A percentile compares a stretch with the other conserved stretches of the same genome.
Conservation (phyloP, 805 yeast genomes). For the Peterozyma xylosa region DNA sequence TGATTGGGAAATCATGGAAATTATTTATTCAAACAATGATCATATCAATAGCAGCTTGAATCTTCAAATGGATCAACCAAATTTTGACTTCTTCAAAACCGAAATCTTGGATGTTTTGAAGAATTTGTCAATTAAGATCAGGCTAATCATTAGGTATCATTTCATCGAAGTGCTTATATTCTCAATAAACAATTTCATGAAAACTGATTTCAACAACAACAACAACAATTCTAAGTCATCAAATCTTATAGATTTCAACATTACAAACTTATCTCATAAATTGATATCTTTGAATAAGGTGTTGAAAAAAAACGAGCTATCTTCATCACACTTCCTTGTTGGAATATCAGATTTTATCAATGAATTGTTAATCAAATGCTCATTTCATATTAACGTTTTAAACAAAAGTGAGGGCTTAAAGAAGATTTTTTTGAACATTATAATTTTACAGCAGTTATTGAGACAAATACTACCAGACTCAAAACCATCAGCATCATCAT, state of each 20-base stretch:
- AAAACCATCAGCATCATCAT: constrained; percentile 31
- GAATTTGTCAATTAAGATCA: too few relatives aligned
- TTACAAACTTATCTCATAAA: neutral
- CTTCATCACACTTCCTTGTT: constrained; percentile 19
- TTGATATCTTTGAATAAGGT: neutral
- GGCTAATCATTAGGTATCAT: too few relatives aligned
- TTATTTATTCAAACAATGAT: too few relatives aligned
- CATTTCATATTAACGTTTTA: constrained; percentile 39
- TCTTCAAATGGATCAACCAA: too few relatives aligned
- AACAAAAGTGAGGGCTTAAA: constrained; percentile 49
- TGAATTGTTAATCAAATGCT: constrained; percentile 41
- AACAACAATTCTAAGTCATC: neutral
- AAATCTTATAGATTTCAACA: neutral
- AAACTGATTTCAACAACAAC: neutral
- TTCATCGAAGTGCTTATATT: neutral
- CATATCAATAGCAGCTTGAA: too few relatives aligned
- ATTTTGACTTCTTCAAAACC: too few relatives aligned
- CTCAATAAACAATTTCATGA: neutral
- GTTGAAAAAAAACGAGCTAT: neutral
- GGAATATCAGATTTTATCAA: constrained; percentile 50
- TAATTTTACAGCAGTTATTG: constrained; percentile 63
- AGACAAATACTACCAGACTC: constrained; percentile 37
- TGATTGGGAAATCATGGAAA: too few relatives aligned
- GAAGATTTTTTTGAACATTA: constrained; percentile 50
- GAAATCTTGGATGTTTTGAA: too few relatives aligned